A percentile compares a stretch with the other conserved stretches of the same genome.
phyloP scores from a whole-genome alignment of 495 filamentous ascomycete species.

The Tuber aestivum region DNA sequence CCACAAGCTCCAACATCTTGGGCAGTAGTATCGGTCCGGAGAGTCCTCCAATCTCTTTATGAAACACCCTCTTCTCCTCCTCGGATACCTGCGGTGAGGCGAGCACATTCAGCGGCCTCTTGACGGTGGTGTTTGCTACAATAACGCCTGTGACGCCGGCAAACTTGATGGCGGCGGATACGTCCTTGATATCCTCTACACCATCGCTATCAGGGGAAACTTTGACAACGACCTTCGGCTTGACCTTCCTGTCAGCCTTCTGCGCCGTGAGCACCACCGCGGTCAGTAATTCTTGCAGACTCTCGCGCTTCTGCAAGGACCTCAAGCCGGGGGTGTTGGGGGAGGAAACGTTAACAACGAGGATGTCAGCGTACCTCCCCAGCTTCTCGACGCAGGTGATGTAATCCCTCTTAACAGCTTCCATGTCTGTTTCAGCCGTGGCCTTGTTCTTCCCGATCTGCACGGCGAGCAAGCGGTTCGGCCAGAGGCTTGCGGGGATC shows the following conservation, averaged over 20 bases:
- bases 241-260: slow-evolving; percentile 58
- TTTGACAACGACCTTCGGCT: slow-evolving; percentile 91
- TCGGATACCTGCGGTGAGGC: slow-evolving; percentile 56
- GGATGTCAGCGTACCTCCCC: slow-evolving; percentile 79
- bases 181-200: slow-evolving; percentile 72
- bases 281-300: slow-evolving; percentile 68
- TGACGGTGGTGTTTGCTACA: slow-evolving; percentile 95
- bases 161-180: slow-evolving; percentile 75
- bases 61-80: slow-evolving; percentile 60
- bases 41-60: slow-evolving; percentile 72
- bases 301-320: slow-evolving; percentile 71
- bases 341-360: slow-evolving; percentile 94
- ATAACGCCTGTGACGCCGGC: slow-evolving; percentile 90
- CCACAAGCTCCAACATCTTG: slow-evolving; percentile 66
- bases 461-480: slow-evolving; percentile 75
- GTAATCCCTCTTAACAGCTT: slow-evolving; percentile 78
- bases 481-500: slow-evolving; percentile 65
- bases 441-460: slow-evolving; percentile 96
- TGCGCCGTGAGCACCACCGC: slow-evolving; percentile 76
- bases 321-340: slow-evolving; percentile 91
- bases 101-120: slow-evolving; percentile 62
- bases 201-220: slow-evolving; percentile 90
- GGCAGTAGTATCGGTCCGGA: slow-evolving; percentile 85
- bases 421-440: slow-evolving; percentile 75
- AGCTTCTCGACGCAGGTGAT: slow-evolving; percentile 75